A percentile compares a stretch with the other conserved stretches of the same genome.
These are phyloP conservation scores for Vitis cinerea DNA, from an alignment of 164 flowering plant species.

Conservation along the genomic window DNA sequence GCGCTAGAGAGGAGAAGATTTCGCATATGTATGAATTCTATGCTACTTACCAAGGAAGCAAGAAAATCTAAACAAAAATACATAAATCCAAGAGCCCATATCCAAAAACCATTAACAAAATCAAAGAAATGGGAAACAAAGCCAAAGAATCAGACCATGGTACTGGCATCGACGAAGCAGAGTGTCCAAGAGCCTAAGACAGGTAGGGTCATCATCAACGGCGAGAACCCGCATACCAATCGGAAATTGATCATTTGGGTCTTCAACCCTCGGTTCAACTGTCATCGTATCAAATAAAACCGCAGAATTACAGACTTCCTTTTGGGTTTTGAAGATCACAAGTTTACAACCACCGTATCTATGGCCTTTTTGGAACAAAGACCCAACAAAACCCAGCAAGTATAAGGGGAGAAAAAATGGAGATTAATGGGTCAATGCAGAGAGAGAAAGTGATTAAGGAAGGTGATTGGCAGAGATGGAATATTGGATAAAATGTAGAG, in stretches of 20 bases:
- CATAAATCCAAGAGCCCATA: slow-evolving; percentile 7
- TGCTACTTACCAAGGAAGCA: too few species aligned
- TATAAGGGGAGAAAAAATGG: neutral
- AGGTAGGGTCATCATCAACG: slow-evolving; percentile 66
- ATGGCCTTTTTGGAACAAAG: neutral
- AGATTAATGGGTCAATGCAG: neutral
- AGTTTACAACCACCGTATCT: neutral
- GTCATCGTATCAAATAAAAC: slow-evolving; percentile 30
- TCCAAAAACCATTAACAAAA: slow-evolving; percentile 1
- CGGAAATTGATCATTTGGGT: slow-evolving; percentile 43
- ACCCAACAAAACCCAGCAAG: neutral
- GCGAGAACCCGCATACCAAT: slow-evolving; percentile 66
- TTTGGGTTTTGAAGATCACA: neutral
- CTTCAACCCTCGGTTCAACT: slow-evolving; percentile 30
- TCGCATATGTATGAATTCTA: too few species aligned
- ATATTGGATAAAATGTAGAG: neutral
- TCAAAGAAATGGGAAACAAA: neutral
- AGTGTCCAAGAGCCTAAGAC: slow-evolving; percentile 44
- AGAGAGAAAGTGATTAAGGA: neutral
- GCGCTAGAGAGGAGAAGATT: too few species aligned
- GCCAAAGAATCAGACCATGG: slow-evolving; percentile 35
- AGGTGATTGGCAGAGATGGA: slow-evolving; percentile 6
- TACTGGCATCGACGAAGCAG: slow-evolving; percentile 56
- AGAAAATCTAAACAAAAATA: slow-evolving; percentile 1
- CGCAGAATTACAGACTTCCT: neutral